Evolutionary conservation across 257 asterid species (phyloP), one percentile per base, ranked within the genome.

Genomic region (Salvia hispanica): DNA sequence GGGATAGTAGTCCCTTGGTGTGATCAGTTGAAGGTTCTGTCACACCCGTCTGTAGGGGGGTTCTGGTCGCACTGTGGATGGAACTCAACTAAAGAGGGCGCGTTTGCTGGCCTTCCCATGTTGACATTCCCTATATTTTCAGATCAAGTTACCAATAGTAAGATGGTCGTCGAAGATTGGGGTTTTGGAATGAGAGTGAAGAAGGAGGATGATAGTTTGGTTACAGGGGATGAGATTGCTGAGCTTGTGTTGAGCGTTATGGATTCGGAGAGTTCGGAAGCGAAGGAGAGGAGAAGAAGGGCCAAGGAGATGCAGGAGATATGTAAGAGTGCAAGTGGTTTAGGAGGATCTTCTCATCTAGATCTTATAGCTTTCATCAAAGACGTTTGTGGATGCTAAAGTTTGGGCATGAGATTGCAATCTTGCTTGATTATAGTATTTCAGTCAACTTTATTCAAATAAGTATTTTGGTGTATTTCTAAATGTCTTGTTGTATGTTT

Each of bases 21-120:
- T 55, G 83, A 85, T 62, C 88, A 87, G 54, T 43, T 81, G 73
- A 85, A 63, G 79, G 91, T 85, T n/a, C 11, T 87, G 7, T 67
- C 80, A 28, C 95, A 85, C 72, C 73, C 82, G 58, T 78, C 84
- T 0, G 46, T 83, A 0, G 95, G 90, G 2, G 88, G 88, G 0
- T 87, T 87, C 44, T 85, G 87, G 95, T 78, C 88, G 2, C 95
- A 85, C 2, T 83, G 89, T 33, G 91, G 91, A 12, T 87, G 89
- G 83, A 85, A 88, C 75, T 88, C 92, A 2, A 80, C 86, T 0
- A 81, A 78, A 59, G 95, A 88, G 61, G 82, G 84, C 0, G 47
- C 76, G 3, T 78, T 65, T 9, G 70, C 83, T 0, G 90, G 92
- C 7, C 57, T 78, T 33, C 95, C 95, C 0, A 42, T 83, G 84